Evolutionary conservation across 1,139 yeast genomes (phyloP).

Genomic region (Arxiozyma slooffiae): DNA sequence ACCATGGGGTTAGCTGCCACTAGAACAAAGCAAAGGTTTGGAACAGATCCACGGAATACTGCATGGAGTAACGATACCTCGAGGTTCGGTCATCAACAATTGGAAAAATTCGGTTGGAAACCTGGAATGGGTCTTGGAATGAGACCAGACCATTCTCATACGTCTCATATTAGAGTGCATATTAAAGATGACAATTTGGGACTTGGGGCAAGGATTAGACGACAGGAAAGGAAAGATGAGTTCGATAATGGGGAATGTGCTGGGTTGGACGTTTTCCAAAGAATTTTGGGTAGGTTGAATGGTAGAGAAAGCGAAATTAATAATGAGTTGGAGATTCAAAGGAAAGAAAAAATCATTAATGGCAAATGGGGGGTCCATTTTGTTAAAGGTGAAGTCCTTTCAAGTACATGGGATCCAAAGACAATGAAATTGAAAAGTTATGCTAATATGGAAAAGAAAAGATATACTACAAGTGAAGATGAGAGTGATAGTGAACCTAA

Average conservation of each 20-base stretch:
- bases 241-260: slow-evolving; percentile 75
- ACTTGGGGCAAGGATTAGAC: slow-evolving; percentile 68
- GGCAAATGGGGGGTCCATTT: slow-evolving; percentile 86
- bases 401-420: slow-evolving; percentile 77
- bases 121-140: slow-evolving; percentile 86
- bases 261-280: slow-evolving; percentile 87
- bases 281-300: slow-evolving; percentile 76
- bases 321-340: slow-evolving; percentile 53
- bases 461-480: slow-evolving; percentile 15
- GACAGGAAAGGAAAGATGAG: slow-evolving; percentile 47
- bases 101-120: slow-evolving; percentile 79
- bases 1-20: slow-evolving; percentile 87
- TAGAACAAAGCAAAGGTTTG: slow-evolving; percentile 74
- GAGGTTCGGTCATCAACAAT: slow-evolving; percentile 80
- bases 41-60: slow-evolving; percentile 87
- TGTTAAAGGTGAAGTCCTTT: slow-evolving; percentile 71
- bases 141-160: slow-evolving; percentile 48
- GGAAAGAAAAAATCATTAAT: slow-evolving; percentile 55
- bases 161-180: slow-evolving; percentile 73
- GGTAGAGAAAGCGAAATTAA: slow-evolving; percentile 56
- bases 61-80: slow-evolving; percentile 84
- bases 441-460: slow-evolving; percentile 19
- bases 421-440: slow-evolving; percentile 34
- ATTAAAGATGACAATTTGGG: slow-evolving; percentile 78
- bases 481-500: slow-evolving; percentile 14